These are phyloP conservation scores for Rhodomyrtus psidioides DNA, from an alignment of 441 rosid species.

Conservation along the genomic window DNA sequence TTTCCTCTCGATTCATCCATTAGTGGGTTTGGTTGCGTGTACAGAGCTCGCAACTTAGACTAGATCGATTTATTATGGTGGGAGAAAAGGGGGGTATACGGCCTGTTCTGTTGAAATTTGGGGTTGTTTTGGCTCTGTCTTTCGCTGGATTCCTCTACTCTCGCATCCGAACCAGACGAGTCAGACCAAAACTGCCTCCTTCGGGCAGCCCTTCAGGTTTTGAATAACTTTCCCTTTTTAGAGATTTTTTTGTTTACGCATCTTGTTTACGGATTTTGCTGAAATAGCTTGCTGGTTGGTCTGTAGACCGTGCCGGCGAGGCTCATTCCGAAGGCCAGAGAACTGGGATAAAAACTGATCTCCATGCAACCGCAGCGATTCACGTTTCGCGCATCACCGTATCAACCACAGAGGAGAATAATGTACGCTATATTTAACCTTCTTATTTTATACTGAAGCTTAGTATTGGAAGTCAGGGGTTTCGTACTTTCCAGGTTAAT, in stretches of 20 bases:
- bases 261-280: neutral
- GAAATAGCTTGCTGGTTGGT: neutral
- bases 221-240: neutral
- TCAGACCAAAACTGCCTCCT: conserved; percentile 36
- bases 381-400: conserved; percentile 4
- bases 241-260: neutral
- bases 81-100: conserved; percentile 46
- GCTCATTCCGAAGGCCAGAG: conserved; percentile 6
- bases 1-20: neutral
- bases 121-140: conserved; percentile 63
- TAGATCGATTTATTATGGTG: conserved; percentile 14
- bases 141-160: conserved; percentile 60
- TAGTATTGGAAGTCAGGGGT: neutral
- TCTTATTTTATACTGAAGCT: neutral
- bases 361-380: conserved; percentile 1
- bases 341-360: conserved; percentile 6
- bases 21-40: neutral
- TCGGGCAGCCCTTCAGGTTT: conserved; percentile 33
- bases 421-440: conserved; percentile 15
- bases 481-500: neutral
- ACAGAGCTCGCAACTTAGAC: neutral
- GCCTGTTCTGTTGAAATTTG: conserved; percentile 47
- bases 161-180: conserved; percentile 31
- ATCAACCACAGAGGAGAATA: conserved; percentile 8
- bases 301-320: conserved; percentile 8